Conservation (phyloP, 768 basidiomycete species). For the Lyophyllum atratum region DNA sequence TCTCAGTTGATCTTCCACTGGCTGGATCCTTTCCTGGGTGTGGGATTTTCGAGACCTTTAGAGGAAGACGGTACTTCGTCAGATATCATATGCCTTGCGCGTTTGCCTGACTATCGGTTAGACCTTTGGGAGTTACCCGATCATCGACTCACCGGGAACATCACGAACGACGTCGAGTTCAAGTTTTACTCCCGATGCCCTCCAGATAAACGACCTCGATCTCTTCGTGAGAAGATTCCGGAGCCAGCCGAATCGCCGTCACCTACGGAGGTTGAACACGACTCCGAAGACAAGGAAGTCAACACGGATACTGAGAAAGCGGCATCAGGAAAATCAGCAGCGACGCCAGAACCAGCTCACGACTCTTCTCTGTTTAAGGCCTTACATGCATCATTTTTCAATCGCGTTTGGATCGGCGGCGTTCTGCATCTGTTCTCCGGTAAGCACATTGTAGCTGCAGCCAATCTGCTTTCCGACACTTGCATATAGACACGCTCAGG, state of each 20-base stretch:
- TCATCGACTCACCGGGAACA: conserved; percentile 28
- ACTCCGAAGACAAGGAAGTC: background rate
- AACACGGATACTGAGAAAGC: background rate
- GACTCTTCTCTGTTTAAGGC: conserved; percentile 54
- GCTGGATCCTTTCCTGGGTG: conserved; percentile 47
- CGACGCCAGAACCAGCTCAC: conserved; percentile 20
- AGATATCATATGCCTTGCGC: background rate
- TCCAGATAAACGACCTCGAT: conserved; percentile 35
- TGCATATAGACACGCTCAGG: conserved; percentile 42
- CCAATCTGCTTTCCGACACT: conserved; percentile 5
- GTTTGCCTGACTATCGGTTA: conserved; percentile 16
- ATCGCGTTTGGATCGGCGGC: conserved; percentile 48
- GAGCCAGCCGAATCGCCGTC: background rate
- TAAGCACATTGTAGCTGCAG: conserved; percentile 15
- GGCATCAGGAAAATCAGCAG: background rate
- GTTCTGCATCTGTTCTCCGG: conserved; percentile 48
- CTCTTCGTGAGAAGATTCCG: conserved; percentile 1
- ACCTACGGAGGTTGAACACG: background rate
- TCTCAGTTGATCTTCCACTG: conserved; percentile 47
- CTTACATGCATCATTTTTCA: conserved; percentile 46
- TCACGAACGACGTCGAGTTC: conserved; percentile 40
- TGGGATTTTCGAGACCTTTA: conserved; percentile 53
- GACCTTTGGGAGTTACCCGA: conserved; percentile 51
- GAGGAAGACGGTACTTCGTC: conserved; percentile 43
- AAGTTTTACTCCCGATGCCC: conserved; percentile 47